phyloP scores from a whole-genome alignment of 192 early-diverging fungal species.

The Coemansia sp. region DNA sequence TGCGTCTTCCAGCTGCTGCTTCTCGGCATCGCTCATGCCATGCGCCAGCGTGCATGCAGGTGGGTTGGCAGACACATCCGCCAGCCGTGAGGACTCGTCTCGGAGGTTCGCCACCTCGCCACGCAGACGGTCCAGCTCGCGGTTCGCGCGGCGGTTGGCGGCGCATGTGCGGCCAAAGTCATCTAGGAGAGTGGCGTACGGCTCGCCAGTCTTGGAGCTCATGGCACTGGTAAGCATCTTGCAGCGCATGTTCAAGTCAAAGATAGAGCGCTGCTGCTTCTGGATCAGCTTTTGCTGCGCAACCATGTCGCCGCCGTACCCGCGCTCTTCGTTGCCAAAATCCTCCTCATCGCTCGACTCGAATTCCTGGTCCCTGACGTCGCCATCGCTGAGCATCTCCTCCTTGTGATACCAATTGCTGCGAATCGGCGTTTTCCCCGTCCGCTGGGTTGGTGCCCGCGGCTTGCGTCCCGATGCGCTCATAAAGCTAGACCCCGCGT shows the following conservation, averaged over 20 bases:
- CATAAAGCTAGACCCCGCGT: slow-evolving; percentile 35
- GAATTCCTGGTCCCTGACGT: slow-evolving; percentile 46
- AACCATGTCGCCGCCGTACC: slow-evolving; percentile 43
- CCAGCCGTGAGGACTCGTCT: slow-evolving; percentile 12
- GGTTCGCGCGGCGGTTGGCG: slow-evolving; percentile 42
- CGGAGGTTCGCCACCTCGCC: slow-evolving; percentile 16
- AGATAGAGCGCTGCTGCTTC: slow-evolving; percentile 52
- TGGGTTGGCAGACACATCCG: slow-evolving; percentile 15
- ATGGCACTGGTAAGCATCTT: slow-evolving; percentile 35
- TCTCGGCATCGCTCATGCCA: slow-evolving; percentile 20
- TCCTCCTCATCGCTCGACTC: slow-evolving; percentile 52
- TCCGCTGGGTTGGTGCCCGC: slow-evolving; percentile 18
- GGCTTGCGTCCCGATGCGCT: slow-evolving; percentile 30
- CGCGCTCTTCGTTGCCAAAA: slow-evolving; percentile 35
- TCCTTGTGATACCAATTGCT: slow-evolving; percentile 49
- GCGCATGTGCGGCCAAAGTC: slow-evolving; percentile 41
- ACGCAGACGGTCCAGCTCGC: slow-evolving; percentile 28
- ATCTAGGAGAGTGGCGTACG: slow-evolving; percentile 26
- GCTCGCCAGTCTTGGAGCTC: slow-evolving; percentile 20
- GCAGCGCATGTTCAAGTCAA: slow-evolving; percentile 41
- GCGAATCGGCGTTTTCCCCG: slow-evolving; percentile 31
- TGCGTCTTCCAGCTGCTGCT: slow-evolving; percentile 6
- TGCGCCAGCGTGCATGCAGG: slow-evolving; percentile 20
- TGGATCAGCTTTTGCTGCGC: slow-evolving; percentile 51
- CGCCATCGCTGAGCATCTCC: slow-evolving; percentile 46